Evolutionary conservation across 345 rosid species (phyloP).

Genomic region (Eucalyptus leucophloia): DNA sequence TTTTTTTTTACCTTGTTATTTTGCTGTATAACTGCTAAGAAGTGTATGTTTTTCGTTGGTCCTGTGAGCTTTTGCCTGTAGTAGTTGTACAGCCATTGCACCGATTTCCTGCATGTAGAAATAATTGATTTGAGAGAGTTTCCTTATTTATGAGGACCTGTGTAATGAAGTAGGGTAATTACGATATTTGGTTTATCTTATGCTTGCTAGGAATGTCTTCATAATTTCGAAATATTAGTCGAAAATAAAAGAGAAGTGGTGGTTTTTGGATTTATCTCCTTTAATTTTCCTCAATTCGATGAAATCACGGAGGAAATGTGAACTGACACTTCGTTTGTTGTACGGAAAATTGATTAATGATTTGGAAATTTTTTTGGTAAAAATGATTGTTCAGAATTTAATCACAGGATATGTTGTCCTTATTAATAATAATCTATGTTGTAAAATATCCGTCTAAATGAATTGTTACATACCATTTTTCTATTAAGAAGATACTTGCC

Average conservation of each 20-base stretch:
- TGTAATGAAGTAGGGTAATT: neutral
- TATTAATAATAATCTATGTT: neutral
- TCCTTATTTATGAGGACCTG: neutral
- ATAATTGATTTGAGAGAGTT: neutral
- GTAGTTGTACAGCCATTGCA: neutral
- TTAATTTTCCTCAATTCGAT: neutral
- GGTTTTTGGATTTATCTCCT: neutral
- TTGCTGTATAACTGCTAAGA: neutral
- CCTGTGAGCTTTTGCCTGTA: neutral
- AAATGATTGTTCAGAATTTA: neutral
- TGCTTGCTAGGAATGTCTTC: neutral
- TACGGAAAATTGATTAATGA: neutral
- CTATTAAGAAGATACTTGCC: too few species aligned
- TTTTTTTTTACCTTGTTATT: neutral
- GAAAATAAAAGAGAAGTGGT: neutral
- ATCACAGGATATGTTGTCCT: neutral
- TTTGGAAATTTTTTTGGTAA: neutral
- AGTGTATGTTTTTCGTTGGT: neutral
- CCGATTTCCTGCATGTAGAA: neutral
- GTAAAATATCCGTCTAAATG: too few species aligned
- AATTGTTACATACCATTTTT: too few species aligned
- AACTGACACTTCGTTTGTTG: neutral
- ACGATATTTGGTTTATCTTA: neutral
- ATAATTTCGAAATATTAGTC: neutral
- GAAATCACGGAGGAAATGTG: neutral